Percentiles rank a stretch among this genome's conserved stretches.
Evolutionary conservation across 2,329 filamentous ascomycete species (phyloP).

Genomic region (Phialophora macrospora): DNA sequence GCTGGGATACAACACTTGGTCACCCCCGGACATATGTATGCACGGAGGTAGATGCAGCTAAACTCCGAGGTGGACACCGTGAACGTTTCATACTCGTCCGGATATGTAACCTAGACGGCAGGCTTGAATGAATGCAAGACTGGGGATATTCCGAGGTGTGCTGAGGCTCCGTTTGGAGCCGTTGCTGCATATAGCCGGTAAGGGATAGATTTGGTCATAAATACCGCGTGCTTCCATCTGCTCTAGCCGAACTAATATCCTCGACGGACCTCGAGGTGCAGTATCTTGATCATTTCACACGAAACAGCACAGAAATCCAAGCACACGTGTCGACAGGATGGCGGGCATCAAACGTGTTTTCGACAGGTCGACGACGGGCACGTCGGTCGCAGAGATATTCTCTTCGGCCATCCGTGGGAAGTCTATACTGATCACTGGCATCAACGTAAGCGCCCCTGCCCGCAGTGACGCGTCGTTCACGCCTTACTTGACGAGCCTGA

Average conservation of each 20-base stretch:
- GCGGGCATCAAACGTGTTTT: neutral
- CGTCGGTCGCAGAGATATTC: conserved; percentile 22
- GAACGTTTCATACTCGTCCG: neutral
- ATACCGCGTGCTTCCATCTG: neutral
- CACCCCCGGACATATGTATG: conserved; percentile 4
- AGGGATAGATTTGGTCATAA: neutral
- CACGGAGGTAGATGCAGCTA: neutral
- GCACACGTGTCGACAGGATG: neutral
- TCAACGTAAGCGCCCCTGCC: conserved; percentile 15
- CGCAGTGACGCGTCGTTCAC: neutral
- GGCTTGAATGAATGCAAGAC: neutral
- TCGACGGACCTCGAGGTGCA: neutral
- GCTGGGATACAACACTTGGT: neutral
- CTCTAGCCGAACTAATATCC: neutral
- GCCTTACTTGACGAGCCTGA: neutral
- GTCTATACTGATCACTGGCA: conserved; percentile 35
- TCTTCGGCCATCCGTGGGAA: conserved; percentile 31
- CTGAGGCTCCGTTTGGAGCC: neutral
- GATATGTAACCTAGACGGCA: neutral
- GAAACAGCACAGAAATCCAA: neutral
- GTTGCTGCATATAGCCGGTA: neutral
- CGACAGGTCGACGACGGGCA: conserved; percentile 15
- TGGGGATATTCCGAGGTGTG: neutral
- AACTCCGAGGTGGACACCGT: neutral
- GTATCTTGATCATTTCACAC: neutral